Conservation (phyloP, 2,329 filamentous ascomycete genomes). For the Fusarium nurragi region DNA sequence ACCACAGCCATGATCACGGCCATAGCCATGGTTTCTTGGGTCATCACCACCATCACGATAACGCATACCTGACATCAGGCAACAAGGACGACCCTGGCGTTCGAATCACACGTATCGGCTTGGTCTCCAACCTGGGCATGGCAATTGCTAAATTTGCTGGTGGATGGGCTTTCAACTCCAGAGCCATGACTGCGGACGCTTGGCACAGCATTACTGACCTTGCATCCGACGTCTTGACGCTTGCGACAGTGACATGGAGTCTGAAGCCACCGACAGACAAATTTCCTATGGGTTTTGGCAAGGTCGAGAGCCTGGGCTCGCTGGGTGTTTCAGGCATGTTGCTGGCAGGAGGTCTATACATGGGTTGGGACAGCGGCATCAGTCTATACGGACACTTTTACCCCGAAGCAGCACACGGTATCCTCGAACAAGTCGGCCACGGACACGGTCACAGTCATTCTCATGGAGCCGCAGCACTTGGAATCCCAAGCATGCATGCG, state of each 20-base stretch:
- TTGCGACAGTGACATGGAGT: constrained; percentile 94
- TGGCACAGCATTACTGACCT: constrained; percentile 96
- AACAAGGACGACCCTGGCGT: constrained; percentile 78
- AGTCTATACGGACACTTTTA: constrained; percentile 78
- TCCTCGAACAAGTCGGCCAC: constrained; percentile 68
- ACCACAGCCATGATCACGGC: constrained; percentile 41
- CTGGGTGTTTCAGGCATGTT: constrained; percentile 93
- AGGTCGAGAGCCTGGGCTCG: constrained; percentile 95
- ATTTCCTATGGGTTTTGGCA: constrained; percentile 94
- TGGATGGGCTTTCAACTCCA: constrained; percentile 93
- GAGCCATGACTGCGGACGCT: constrained; percentile 90
- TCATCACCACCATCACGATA: constrained; percentile 87
- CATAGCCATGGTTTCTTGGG: constrained; percentile 40
- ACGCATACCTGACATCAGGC: constrained; percentile 91
- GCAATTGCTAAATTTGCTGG: constrained; percentile 91
- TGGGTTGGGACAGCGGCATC: constrained; percentile 79
- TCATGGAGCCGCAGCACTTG: constrained; percentile 57
- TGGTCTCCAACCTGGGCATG: constrained; percentile 90
- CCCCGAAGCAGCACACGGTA: constrained; percentile 72
- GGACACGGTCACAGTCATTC: constrained; percentile 73
- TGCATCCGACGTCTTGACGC: constrained; percentile 91
- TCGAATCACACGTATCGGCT: constrained; percentile 66
- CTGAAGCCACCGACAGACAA: constrained; percentile 82
- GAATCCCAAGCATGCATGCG: constrained; percentile 85
- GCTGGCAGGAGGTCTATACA: constrained; percentile 87